Evolutionary conservation across 176 grass and related monocot species (phyloP).

Genomic region (Avena atlantica): DNA sequence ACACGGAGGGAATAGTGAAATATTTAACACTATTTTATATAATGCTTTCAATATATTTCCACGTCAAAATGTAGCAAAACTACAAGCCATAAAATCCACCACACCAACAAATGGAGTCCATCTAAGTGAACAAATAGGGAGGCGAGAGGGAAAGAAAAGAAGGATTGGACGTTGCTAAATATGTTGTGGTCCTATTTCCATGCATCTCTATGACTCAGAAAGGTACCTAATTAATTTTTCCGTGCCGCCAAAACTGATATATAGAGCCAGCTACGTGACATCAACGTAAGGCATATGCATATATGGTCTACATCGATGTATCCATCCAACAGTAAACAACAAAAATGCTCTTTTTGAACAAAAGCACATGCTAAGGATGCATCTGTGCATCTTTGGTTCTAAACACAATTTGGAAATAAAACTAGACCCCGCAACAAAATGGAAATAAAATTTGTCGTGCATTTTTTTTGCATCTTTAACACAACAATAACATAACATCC

Average conservation of each 20-base stretch:
- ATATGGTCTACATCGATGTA: background rate
- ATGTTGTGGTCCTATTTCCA: constrained; percentile 4
- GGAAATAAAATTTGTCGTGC: too few species aligned
- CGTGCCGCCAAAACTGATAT: background rate
- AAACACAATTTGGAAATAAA: background rate
- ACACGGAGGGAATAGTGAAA: too few species aligned
- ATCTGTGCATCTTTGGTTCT: background rate
- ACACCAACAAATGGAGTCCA: background rate
- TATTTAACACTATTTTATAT: background rate
- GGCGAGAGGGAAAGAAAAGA: background rate
- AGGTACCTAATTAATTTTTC: constrained; percentile 17
- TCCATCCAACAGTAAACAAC: constrained; percentile 3
- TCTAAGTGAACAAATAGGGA: background rate
- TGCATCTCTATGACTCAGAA: constrained; percentile 7
- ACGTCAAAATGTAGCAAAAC: background rate
- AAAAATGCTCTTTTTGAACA: constrained; percentile 2
- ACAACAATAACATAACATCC: background rate
- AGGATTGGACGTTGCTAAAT: constrained; percentile 24
- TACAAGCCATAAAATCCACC: background rate
- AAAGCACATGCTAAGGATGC: constrained; percentile 5
- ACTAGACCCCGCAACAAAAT: too few species aligned
- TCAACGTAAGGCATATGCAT: background rate
- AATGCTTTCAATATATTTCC: background rate
- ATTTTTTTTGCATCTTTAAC: background rate
- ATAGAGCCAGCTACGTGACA: background rate